Conservation (phyloP, 2,329 filamentous ascomycete genomes). For the Colletotrichum trifolii region DNA sequence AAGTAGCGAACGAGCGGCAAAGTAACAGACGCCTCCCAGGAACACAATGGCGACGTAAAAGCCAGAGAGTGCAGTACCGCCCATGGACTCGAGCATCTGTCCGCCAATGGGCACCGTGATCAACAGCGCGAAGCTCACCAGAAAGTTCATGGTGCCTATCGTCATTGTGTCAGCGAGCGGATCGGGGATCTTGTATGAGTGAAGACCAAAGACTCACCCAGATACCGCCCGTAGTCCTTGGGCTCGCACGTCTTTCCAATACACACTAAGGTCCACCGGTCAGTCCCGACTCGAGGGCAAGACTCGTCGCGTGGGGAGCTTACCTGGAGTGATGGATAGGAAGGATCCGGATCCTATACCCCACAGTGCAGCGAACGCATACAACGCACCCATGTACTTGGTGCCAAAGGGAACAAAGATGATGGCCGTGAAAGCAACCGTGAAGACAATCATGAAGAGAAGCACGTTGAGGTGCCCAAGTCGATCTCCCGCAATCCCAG, state of each 20-base stretch:
- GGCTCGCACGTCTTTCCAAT: constrained; percentile 58
- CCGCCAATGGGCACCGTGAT: constrained; percentile 58
- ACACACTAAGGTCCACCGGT: constrained; percentile 46
- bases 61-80: constrained; percentile 55
- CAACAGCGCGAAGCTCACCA: constrained; percentile 57
- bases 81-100: constrained; percentile 56
- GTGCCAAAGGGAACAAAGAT: constrained; percentile 59
- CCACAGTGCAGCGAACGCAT: constrained; percentile 57
- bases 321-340: constrained; percentile 52
- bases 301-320: neutral
- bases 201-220: constrained; percentile 33
- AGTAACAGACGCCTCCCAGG: constrained; percentile 46
- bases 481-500: constrained; percentile 55
- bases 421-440: constrained; percentile 52
- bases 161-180: neutral
- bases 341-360: constrained; percentile 61
- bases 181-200: accelerated
- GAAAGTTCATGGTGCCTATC: constrained; percentile 56
- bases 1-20: constrained; percentile 41
- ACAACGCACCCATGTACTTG: constrained; percentile 50
- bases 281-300: neutral
- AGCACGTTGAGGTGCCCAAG: constrained; percentile 59
- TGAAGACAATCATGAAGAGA: constrained; percentile 47
- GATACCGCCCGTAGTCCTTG: constrained; percentile 59
- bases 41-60: constrained; percentile 57